Evolutionary conservation across 805 yeast species (phyloP), one percentile per base, ranked within the genome.

Genomic region (Candida peoriensis): DNA sequence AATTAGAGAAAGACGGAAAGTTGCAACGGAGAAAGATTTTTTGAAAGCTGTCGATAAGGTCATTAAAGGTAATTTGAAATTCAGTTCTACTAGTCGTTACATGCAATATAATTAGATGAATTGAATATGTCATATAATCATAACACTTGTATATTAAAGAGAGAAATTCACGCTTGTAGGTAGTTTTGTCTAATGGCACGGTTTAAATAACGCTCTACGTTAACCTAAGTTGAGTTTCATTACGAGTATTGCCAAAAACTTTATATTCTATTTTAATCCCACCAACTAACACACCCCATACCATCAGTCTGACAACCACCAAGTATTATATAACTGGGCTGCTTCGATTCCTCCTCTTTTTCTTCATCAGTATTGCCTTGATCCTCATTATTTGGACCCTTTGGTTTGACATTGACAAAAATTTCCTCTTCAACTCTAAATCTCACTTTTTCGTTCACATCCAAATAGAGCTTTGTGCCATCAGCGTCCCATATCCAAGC

Each of bases 21-120:
- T 93, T 28, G 97, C 98, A 24, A 82, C 95, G 19, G 99, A 93
- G 61, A 93, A 93, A 71, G 99, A 93, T 62, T 93, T 93, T 72
- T 69, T 93, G 53, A 88, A 90, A 50, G 96, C 98, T 22, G 99
- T 93, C 30, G 98, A 93, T 54, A 93, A 93, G 71, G 99, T 93
- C 41, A 93, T 93, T 56, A 93, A 90, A 74, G 97, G 98, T 53
- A 90, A 93, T 69, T 79, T 89, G 79, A 94, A 93, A 72, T 93
- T 93, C 71, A 81, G 95, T 63, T 83, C 95, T 28, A 93, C 98
- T 20, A 84, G 96, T 50, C 88, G 90, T 70, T 93, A 93, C 68
- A 93, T 93, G 98, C 98, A 93, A 73, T 90, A 90, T 63, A 90
- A 90, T 62, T 89, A 71, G 37, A 11, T 6, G n/a, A n/a, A n/a